Conservation (phyloP, 768 basidiomycete species). For the Mycena galopus region DNA sequence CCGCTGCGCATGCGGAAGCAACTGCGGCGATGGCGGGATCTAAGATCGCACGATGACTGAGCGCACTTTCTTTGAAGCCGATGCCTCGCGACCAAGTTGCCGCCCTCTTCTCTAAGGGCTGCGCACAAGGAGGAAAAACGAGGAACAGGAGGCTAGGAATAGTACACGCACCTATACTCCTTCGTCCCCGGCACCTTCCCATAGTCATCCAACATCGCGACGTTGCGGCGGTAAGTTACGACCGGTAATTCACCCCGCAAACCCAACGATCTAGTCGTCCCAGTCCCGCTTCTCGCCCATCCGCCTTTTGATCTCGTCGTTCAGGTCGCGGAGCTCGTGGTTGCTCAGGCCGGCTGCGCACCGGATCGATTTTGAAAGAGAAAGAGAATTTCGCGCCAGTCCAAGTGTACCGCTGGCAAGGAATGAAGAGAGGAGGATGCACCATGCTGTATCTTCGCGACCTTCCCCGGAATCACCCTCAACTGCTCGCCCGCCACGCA, state of each 20-base stretch:
- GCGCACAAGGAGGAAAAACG: too few species aligned
- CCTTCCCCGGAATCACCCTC: slow-evolving; percentile 92
- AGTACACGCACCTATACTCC: slow-evolving; percentile 87
- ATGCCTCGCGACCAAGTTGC: too few species aligned
- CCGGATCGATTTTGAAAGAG: too few species aligned
- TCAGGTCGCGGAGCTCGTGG: slow-evolving; percentile 93
- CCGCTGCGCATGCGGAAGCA: too few species aligned
- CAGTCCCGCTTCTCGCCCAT: slow-evolving; percentile 96
- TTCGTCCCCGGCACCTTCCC: slow-evolving; percentile 96
- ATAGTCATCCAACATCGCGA: slow-evolving; percentile 94
- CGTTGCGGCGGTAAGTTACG: too few species aligned
- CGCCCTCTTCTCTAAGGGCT: too few species aligned
- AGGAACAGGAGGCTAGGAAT: too few species aligned
- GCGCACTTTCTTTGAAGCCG: too few species aligned
- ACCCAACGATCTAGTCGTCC: slow-evolving; percentile 99
- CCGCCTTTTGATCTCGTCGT: slow-evolving; percentile 97
- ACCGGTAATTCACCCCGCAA: slow-evolving; percentile 98
- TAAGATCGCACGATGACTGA: too few species aligned
- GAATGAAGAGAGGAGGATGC: neutral
- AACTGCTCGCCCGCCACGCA: slow-evolving; percentile 98
- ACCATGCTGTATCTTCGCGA: slow-evolving; percentile 98
- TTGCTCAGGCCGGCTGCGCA: slow-evolving; percentile 96
- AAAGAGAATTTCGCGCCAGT: too few species aligned
- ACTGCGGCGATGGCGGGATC: too few species aligned
- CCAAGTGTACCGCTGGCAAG: too few species aligned